Evolutionary conservation across 2,329 filamentous ascomycete species (phyloP).

Genomic region (Fusarium nygamai): DNA sequence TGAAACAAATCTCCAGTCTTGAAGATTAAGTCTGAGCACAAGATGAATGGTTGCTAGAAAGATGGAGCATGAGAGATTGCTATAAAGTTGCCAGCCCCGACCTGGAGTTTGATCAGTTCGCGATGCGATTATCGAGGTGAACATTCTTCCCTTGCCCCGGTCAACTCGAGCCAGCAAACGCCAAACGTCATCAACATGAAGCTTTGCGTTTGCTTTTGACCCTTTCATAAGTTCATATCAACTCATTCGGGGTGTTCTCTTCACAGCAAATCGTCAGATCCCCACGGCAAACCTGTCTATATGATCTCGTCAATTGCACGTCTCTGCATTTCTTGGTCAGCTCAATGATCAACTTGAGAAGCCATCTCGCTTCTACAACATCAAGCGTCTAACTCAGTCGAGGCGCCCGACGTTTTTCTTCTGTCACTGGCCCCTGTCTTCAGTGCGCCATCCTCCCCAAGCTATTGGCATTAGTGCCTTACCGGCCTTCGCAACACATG

Average conservation of each 20-base stretch:
- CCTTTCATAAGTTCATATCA: too few relatives aligned
- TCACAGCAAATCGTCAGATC: too few relatives aligned
- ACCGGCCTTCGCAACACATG: not conserved
- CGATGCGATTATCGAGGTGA: not conserved
- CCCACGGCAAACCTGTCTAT: accelerated
- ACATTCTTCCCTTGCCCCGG: not conserved
- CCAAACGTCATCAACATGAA: not conserved
- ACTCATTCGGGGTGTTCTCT: accelerated
- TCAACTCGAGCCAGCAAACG: not conserved
- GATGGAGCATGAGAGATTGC: not conserved
- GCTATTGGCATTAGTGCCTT: not conserved
- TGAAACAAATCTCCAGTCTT: not conserved
- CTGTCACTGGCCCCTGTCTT: not conserved
- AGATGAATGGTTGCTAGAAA: not conserved
- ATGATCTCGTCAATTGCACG: not conserved
- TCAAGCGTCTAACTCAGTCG: not conserved
- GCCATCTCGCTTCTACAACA: not conserved
- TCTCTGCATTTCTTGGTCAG: not conserved
- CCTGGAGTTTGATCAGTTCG: not conserved
- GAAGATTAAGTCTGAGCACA: not conserved
- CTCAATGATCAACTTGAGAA: not conserved
- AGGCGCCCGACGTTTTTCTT: not conserved
- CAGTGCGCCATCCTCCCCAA: not conserved
- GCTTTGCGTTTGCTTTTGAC: not conserved
- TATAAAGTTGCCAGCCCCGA: not conserved